phyloP scores from a whole-genome alignment of 345 rosid genomes.

The Eucalyptus viminalis region DNA sequence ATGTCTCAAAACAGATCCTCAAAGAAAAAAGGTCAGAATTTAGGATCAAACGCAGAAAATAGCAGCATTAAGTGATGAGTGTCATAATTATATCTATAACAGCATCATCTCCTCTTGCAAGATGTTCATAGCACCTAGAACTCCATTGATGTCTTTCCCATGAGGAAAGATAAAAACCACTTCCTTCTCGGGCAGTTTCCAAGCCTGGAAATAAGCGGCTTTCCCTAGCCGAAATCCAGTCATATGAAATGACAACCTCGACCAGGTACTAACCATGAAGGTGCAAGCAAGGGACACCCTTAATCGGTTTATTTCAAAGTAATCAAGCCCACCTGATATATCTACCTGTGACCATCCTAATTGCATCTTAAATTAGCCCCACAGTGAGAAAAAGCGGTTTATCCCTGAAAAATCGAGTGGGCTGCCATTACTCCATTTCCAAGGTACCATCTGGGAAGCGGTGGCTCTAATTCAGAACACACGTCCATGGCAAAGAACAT shows the following conservation, averaged over 20 bases:
- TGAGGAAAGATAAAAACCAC: constrained; percentile 66
- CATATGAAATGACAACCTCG: constrained; percentile 55
- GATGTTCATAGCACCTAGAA: constrained; percentile 68
- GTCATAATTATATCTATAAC: background rate
- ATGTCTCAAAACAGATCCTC: background rate
- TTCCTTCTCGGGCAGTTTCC: constrained; percentile 83
- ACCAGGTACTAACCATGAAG: constrained; percentile 80
- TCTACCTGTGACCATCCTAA: constrained; percentile 45
- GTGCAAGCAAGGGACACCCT: constrained; percentile 74
- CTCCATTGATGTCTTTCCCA: constrained; percentile 76
- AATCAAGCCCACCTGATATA: constrained; percentile 82
- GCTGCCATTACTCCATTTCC: constrained; percentile 62
- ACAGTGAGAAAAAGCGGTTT: constrained; percentile 15
- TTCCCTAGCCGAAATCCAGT: constrained; percentile 90
- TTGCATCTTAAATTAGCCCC: constrained; percentile 49
- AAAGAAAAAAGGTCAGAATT: background rate
- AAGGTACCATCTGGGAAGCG: background rate
- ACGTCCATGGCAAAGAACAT: background rate
- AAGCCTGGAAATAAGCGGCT: constrained; percentile 63
- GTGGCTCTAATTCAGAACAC: background rate
- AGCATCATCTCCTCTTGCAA: constrained; percentile 32
- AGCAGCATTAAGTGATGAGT: background rate
- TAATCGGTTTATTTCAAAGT: constrained; percentile 64
- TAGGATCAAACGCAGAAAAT: background rate
- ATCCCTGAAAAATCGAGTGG: constrained; percentile 47